Conservation (phyloP, 176 grass and related monocot genomes). For the Puccinellia tenuiflora region DNA sequence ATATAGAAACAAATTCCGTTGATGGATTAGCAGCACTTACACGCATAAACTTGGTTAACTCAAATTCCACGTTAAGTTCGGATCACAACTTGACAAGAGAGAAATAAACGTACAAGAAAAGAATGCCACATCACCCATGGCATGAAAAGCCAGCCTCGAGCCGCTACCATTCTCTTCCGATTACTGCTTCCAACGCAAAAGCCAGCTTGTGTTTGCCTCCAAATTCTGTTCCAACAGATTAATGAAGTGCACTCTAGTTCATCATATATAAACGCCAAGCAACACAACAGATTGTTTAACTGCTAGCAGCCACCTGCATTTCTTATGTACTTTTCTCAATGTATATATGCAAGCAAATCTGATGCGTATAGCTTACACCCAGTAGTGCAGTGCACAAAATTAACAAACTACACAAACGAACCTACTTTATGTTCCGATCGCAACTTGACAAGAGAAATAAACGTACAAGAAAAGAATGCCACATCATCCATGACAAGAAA, state of each 20-base stretch:
- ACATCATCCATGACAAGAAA: neutral
- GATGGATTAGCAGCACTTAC: neutral
- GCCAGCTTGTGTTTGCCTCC: neutral
- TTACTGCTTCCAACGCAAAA: neutral
- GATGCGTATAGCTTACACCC: neutral
- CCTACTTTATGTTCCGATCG: no score
- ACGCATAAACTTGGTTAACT: neutral
- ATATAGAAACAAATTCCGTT: neutral
- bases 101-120: neutral
- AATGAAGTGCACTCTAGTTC: neutral
- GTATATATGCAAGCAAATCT: neutral
- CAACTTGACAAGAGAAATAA: neutral
- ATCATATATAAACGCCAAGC: neutral
- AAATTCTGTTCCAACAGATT: neutral
- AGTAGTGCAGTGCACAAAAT: neutral
- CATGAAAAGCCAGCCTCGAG: neutral
- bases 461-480: neutral
- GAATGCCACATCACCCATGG: neutral
- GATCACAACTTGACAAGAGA: neutral
- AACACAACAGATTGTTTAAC: neutral
- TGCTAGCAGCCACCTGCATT: neutral
- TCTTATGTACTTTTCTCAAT: neutral
- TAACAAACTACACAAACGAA: neutral
- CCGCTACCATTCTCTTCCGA: neutral
- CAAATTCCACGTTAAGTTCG: neutral